Evolutionary conservation across 345 rosid genomes (phyloP).

Genomic region (Jatropha curcas): DNA sequence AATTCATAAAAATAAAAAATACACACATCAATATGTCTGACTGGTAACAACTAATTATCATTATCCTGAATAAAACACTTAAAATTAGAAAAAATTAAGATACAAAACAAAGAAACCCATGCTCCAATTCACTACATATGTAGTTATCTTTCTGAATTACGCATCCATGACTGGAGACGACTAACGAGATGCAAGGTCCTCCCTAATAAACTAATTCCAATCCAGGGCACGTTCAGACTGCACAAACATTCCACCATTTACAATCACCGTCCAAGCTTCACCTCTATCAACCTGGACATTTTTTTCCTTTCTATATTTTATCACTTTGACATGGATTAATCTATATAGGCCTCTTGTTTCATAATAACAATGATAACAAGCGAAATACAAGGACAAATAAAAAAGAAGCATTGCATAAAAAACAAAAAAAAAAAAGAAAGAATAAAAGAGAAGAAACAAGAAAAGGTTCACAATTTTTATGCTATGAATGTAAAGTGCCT

Average conservation of each 20-base stretch:
- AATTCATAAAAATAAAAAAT: too few relatives aligned
- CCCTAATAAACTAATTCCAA: constrained; percentile 80
- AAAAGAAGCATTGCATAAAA: constrained; percentile 14
- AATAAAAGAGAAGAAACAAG: too few relatives aligned
- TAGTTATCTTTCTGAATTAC: too few relatives aligned
- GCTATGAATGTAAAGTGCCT: background rate
- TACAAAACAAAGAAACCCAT: background rate
- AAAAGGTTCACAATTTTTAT: constrained; percentile 22
- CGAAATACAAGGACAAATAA: constrained; percentile 80
- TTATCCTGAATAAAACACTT: too few relatives aligned
- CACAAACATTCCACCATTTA: constrained; percentile 58
- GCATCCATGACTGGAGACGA: too few relatives aligned
- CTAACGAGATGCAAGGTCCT: constrained; percentile 84
- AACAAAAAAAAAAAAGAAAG: constrained; percentile 9
- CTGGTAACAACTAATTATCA: too few relatives aligned
- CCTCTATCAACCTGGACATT: constrained; percentile 77
- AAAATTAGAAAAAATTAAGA: too few relatives aligned
- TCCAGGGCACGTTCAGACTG: constrained; percentile 74
- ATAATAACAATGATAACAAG: too few relatives aligned
- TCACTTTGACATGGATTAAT: too few relatives aligned
- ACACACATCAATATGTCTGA: too few relatives aligned
- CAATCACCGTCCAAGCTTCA: constrained; percentile 96
- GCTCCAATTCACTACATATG: too few relatives aligned
- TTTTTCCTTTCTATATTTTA: constrained; percentile 81
- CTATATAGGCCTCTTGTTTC: too few relatives aligned